Evolutionary conservation across 169 alveolate genomes (phyloP).

Genomic region (Plasmodium yoelii): DNA sequence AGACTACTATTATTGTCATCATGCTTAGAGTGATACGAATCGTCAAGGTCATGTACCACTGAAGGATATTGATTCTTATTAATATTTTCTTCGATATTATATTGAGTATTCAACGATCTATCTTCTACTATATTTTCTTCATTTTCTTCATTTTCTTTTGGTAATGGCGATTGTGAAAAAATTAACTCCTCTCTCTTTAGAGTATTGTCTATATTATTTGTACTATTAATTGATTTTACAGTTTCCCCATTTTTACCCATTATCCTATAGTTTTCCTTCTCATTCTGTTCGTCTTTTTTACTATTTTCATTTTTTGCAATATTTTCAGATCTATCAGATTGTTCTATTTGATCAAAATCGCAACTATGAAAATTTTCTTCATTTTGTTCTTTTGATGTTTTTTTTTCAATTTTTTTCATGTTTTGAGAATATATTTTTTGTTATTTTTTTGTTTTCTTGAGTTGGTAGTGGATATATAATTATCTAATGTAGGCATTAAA

Average conservation of each 20-base stretch:
- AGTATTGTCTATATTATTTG: too few relatives aligned
- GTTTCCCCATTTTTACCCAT: neutral
- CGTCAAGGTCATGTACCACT: too few relatives aligned
- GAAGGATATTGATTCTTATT: too few relatives aligned
- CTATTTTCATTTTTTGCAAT: neutral
- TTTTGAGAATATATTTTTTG: neutral
- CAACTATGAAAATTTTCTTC: neutral
- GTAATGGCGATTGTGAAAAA: neutral
- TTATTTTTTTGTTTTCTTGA: neutral
- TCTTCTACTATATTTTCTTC: conserved; percentile 6
- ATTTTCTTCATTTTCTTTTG: neutral
- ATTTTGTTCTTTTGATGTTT: neutral
- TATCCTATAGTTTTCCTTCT: neutral
- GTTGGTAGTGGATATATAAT: neutral
- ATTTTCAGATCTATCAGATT: neutral
- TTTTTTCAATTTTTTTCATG: neutral
- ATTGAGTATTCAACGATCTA: neutral
- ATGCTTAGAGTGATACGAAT: neutral
- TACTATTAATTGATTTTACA: too few relatives aligned
- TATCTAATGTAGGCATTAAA: neutral
- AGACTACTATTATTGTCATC: conserved; percentile 1
- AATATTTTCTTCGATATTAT: neutral
- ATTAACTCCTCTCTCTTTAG: too few relatives aligned
- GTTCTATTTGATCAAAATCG: neutral
- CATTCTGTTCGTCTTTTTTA: neutral